Evolutionary conservation across 1,284 basidiomycete species (phyloP), one percentile per base, ranked within the genome.

Genomic region (Trichosporon sp.): DNA sequence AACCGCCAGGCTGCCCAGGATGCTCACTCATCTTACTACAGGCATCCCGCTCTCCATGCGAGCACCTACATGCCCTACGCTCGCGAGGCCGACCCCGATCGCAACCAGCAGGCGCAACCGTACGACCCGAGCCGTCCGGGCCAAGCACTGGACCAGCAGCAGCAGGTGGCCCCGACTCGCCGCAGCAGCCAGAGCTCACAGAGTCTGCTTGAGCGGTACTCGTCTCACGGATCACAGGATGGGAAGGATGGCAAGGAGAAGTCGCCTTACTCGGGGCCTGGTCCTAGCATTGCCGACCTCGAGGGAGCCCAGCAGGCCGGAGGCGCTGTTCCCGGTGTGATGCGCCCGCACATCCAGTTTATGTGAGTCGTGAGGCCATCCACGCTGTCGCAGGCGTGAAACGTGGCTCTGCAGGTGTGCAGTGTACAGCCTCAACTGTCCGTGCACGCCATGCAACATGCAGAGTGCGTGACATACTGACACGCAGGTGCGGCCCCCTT

Each of bases 401-500:
- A 21, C 25, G 49, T 54, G 49, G 13, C 34, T 37, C 34, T 11
- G 34, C 34, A 16, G 34, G 3, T 37, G 34, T 37, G 11, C 13
- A 11, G 44, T 52, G 46, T 54, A 31, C 25, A 31, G 25, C 25
- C 49, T n/a, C 49, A 2, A 6, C 25, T 16, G 49, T 54, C 49
- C 27, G 25, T 27, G 49, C 49, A 54, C 49, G 27, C 25, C 27
- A 29, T 29, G 25, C 46, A 16, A n/a, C n/a, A n/a, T n/a, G n/a
- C 54, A 34, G 29, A 25, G 4, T 5, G 19, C 34, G 23, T 23
- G 25, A 21, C 14, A 37, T 6, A 52, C 59, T 60, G 25, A 67
- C 60, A 33, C 4, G 14, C 60, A 79, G 78, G 76, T 81, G 81
- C 61, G 94, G 94, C 1, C 95, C 95, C 11, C 83, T 98, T 44